A percentile compares a stretch with the other conserved stretches of the same genome.
These are phyloP conservation scores for Venturia effusa DNA, from an alignment of 2,329 filamentous ascomycete species.

Conservation along the genomic window DNA sequence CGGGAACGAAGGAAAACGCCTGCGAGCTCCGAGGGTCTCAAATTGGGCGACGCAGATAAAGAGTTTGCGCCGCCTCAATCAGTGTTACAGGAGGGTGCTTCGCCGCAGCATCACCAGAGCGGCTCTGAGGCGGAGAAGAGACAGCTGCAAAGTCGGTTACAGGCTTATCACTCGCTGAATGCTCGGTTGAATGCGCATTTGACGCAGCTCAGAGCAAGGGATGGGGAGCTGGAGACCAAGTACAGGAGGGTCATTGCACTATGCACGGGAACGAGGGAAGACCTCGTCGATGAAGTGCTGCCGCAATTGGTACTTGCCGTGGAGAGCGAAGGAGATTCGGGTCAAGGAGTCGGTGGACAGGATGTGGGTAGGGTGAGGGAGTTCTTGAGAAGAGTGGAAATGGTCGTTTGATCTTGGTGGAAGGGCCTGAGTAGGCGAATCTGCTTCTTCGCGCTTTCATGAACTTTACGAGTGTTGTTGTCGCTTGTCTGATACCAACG, in stretches of 20 bases:
- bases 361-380: slow-evolving; percentile 68
- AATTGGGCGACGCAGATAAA: slow-evolving; percentile 30
- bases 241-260: slow-evolving; percentile 81
- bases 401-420: slow-evolving; percentile 26
- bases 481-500: neutral
- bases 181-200: slow-evolving; percentile 56
- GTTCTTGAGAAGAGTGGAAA: slow-evolving; percentile 70
- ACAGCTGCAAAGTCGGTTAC: slow-evolving; percentile 51
- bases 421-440: neutral
- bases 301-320: slow-evolving; percentile 75
- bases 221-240: slow-evolving; percentile 73
- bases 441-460: neutral
- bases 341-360: slow-evolving; percentile 43
- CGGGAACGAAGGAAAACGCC: slow-evolving; percentile 31
- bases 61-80: neutral
- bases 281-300: slow-evolving; percentile 68
- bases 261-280: slow-evolving; percentile 70
- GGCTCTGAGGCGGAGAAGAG: neutral
- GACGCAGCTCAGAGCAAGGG: slow-evolving; percentile 62
- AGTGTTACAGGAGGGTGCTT: neutral
- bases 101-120: neutral
- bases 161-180: slow-evolving; percentile 61
- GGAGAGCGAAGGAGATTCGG: slow-evolving; percentile 55
- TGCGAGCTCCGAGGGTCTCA: neutral
- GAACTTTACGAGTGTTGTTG: neutral